A percentile compares a stretch with the other conserved stretches of the same genome.
These are phyloP conservation scores for Gloeostereum incarnatum DNA, from an alignment of 768 basidiomycete species.

Conservation along the genomic window DNA sequence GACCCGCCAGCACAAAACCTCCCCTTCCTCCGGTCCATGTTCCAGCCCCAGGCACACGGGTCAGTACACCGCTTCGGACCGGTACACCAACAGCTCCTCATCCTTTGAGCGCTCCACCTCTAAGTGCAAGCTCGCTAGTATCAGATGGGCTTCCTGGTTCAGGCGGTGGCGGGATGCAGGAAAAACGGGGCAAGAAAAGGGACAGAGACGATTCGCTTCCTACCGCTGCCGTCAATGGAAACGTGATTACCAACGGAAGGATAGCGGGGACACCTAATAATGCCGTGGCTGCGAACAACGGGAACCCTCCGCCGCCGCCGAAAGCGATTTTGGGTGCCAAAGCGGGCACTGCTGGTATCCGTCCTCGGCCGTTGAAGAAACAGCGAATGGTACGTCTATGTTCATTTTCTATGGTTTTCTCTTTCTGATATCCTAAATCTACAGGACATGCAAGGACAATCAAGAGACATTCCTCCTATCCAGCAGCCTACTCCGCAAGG, in stretches of 20 bases:
- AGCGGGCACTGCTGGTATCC: constrained; percentile 45
- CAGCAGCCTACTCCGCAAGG: constrained; percentile 73
- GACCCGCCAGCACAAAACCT: constrained; percentile 11
- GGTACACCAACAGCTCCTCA: constrained; percentile 9
- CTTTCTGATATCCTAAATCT: constrained; percentile 3
- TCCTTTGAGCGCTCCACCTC: constrained; percentile 11
- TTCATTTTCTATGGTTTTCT: constrained; percentile 6
- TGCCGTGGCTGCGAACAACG: no score
- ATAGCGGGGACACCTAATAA: constrained; percentile 21
- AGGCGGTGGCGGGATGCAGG: constrained; percentile 6
- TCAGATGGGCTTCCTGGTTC: constrained; percentile 6
- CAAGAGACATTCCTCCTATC: constrained; percentile 43
- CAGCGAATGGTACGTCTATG: constrained; percentile 53
- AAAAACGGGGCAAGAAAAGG: constrained; percentile 13
- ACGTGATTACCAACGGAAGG: not conserved
- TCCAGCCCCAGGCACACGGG: constrained; percentile 10
- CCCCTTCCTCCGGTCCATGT: constrained; percentile 14
- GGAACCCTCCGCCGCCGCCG: constrained; percentile 13
- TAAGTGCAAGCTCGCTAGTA: constrained; percentile 8
- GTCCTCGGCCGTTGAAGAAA: constrained; percentile 69
- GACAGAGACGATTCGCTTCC: constrained; percentile 5
- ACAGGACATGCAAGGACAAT: constrained; percentile 59
- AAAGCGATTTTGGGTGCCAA: constrained; percentile 38
- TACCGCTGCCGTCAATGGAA: constrained; percentile 2
- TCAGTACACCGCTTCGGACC: constrained; percentile 9